Conservation (phyloP, 345 rosid genomes). For the Eutrema heterophyllum region DNA sequence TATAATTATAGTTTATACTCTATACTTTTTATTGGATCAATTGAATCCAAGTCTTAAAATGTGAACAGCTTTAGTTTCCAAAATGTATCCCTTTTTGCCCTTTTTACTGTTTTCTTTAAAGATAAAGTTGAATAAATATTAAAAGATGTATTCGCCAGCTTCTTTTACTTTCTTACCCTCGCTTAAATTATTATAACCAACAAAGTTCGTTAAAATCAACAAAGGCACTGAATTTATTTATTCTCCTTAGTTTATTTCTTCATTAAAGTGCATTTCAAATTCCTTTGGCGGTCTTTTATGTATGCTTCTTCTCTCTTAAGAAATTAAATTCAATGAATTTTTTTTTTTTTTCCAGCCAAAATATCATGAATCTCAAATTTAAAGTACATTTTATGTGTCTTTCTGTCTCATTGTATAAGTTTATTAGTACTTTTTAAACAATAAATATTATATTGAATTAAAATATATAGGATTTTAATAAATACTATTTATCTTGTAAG, state of each 20-base stretch:
- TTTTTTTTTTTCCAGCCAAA: not conserved
- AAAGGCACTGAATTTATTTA: conserved; percentile 15
- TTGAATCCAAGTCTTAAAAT: conserved; percentile 27
- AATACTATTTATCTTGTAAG: not conserved
- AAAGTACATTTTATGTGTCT: not conserved
- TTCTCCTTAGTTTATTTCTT: conserved; percentile 5
- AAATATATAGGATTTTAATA: not conserved
- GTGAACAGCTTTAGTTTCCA: conserved; percentile 28
- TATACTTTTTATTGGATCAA: conserved; percentile 47
- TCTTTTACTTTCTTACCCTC: conserved; percentile 10
- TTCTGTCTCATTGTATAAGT: not conserved
- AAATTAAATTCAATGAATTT: not conserved
- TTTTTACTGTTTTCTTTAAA: conserved; percentile 24
- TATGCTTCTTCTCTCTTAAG: not conserved
- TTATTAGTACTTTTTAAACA: not conserved
- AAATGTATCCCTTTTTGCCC: not conserved
- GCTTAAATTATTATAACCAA: conserved; percentile 14
- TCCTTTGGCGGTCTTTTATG: conserved; percentile 25
- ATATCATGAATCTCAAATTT: not conserved
- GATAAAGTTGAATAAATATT: conserved; percentile 24
- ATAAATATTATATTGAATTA: not conserved
- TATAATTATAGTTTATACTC: conserved; percentile 7
- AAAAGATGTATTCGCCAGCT: conserved; percentile 43
- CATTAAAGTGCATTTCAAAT: conserved; percentile 15
- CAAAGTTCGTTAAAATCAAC: conserved; percentile 26